These are phyloP conservation scores for Agrocybe praecox DNA, from an alignment of 768 basidiomycete species.

Conservation along the genomic window DNA sequence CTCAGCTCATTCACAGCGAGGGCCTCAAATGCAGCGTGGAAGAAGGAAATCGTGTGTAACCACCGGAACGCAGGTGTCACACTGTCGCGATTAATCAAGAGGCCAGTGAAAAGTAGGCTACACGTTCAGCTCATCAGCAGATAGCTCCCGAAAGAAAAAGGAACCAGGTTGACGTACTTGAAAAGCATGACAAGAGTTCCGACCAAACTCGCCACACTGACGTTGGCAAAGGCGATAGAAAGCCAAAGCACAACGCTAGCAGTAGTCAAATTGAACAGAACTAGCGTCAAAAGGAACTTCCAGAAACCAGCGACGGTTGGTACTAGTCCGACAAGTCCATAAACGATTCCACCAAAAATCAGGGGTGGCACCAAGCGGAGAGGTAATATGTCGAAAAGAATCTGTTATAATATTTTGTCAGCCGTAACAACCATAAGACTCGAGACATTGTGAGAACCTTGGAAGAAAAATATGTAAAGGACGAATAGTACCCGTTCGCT, in stretches of 20 bases:
- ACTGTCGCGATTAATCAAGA: constrained; percentile 92
- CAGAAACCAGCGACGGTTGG: constrained; percentile 89
- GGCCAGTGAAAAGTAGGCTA: constrained; percentile 93
- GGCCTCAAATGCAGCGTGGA: constrained; percentile 98
- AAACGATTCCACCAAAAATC: constrained; percentile 94
- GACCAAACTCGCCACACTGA: constrained; percentile 89
- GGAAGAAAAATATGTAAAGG: constrained; percentile 94
- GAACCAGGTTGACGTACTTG: constrained; percentile 73
- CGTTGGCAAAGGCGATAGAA: constrained; percentile 86
- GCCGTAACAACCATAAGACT: neutral
- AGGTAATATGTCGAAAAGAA: constrained; percentile 96
- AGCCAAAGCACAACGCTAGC: constrained; percentile 90
- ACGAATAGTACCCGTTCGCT: constrained; percentile 96
- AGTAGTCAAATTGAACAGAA: constrained; percentile 96
- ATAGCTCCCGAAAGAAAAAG: neutral
- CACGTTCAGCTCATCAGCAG: neutral
- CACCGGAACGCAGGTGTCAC: constrained; percentile 74
- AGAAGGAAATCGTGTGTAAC: constrained; percentile 93
- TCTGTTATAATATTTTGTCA: constrained; percentile 40
- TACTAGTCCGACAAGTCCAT: constrained; percentile 93
- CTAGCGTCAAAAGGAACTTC: constrained; percentile 97
- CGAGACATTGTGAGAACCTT: constrained; percentile 54
- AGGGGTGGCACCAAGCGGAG: constrained; percentile 93
- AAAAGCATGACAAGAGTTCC: constrained; percentile 97
- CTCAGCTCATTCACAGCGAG: constrained; percentile 97